Evolutionary conservation across 73 alveolate genomes (phyloP), one percentile per base, ranked within the genome.

Genomic region (Blepharisma japonicum): DNA sequence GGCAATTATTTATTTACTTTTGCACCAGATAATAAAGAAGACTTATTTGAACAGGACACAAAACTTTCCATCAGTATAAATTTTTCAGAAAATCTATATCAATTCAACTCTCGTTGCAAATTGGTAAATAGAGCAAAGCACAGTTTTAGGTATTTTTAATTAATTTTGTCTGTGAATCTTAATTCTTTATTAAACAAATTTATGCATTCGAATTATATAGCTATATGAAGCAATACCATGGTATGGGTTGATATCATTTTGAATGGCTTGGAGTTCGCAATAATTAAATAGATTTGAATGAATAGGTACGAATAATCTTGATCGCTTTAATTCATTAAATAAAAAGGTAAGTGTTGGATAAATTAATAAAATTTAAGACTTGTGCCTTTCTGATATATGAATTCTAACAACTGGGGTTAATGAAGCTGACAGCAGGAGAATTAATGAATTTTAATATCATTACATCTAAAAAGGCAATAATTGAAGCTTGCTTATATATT

Each of bases 331-430:
- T 7, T 76, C 6, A 68, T 9, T 68, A 32, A 76, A 68, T 7
- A 27, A 8, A 76, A 68, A 8, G 55, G 20, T 27, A 7, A 7
- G 20, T 38, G 7, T 21, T 68, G 79, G 79, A 38, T 8, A 6
- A 7, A 7, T 45, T n/a, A 68, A 7, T 68, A 76, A 27, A 68
- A 68, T 32, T 68, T 76, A 38, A 68, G 79, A 68, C 55, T 68
- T 8, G 55, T 68, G 21, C 20, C 25, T 68, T 7, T 76, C 79
- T 27, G 8, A 9, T 20, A 27, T 76, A 21, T 38, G 72, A 38
- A 45, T 68, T 7, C n/a, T 68, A 20, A 25, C 20, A 6, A 9
- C 20, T 7, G 79, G 79, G 8, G 79, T 72, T 8, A 6, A 11
- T n/a, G 20, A 38, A 68, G 25, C 7, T 7, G n/a, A 68, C 79